A percentile compares a stretch with the other conserved stretches of the same genome.
phyloP scores from a whole-genome alignment of 2,329 filamentous ascomycete genomes.

The Trichoderma brevicompactum region DNA sequence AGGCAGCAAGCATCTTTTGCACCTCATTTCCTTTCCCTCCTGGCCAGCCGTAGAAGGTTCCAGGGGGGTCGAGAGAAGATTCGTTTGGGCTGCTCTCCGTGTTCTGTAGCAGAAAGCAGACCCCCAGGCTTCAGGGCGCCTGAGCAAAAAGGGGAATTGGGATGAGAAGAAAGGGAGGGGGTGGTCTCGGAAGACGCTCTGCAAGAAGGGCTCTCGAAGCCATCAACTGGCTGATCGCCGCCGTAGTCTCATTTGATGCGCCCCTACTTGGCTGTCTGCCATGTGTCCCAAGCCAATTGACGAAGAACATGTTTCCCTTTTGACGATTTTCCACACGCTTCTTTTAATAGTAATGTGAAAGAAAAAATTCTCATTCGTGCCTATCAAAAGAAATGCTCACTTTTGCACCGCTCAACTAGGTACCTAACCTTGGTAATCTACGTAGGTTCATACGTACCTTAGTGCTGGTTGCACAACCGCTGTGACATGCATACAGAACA shows the following conservation, averaged over 20 bases:
- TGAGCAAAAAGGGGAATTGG: conserved; percentile 18
- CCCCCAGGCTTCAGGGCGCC: background rate
- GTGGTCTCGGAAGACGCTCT: conserved; percentile 26
- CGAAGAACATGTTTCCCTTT: conserved; percentile 10
- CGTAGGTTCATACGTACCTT: background rate
- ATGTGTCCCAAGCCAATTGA: conserved; percentile 27
- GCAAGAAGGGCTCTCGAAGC: conserved; percentile 15
- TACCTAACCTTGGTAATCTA: too few relatives aligned
- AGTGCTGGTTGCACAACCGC: conserved; percentile 9
- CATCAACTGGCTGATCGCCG: conserved; percentile 12
- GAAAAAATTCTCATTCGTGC: background rate
- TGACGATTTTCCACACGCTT: conserved; percentile 5
- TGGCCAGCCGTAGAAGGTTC: conserved; percentile 18
- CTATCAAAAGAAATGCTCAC: background rate
- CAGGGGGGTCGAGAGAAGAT: conserved; percentile 24
- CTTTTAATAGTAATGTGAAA: background rate
- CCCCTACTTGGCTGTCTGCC: conserved; percentile 6
- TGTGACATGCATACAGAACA: conserved; percentile 11
- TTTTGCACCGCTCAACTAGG: too few relatives aligned
- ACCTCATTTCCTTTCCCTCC: conserved; percentile 17
- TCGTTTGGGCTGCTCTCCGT: conserved; percentile 12
- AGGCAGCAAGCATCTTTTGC: conserved; percentile 22
- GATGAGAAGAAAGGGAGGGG: background rate
- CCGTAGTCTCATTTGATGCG: background rate
- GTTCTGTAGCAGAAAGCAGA: background rate